Evolutionary conservation across 306 rosid genomes (phyloP), one percentile per base, ranked within the genome.

Genomic region (Mimosa bimucronata): DNA sequence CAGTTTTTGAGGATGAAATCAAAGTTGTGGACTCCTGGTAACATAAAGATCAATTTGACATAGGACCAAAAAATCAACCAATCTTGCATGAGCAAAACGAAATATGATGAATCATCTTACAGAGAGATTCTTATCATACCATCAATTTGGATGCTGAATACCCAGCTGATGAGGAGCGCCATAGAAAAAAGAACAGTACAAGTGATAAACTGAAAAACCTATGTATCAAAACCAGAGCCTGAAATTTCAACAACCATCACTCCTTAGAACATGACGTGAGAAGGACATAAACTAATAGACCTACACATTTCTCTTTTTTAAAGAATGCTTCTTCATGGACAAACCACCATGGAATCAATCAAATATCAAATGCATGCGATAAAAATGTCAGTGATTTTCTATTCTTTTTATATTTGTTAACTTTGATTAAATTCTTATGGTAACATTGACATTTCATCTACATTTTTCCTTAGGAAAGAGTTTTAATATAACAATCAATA

Each of bases 181-280:
- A 95, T 55, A 95, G 85, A 85, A 90, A 48, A 86, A 90, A 95
- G 86, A 91, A 93, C 57, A 86, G 72, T 70, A 93, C 50, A 75
- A 95, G 99, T 62, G 99, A 92, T 86, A 88, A 86, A 85, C 99
- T 83, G 85, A 95, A 91, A 88, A 95, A 95, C 94, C 99, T 95
- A 98, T 90, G 99, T 91, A 95, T 95, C 82, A 90, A 88, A 90
- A 90, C 88, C 93, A 93, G 91, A 79, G 99, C 99, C 98, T 95
- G 98, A 77, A 88, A 95, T 90, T 89, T 90, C 89, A 88, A 88
- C 89, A 83, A 89, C 87, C 89, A 85, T 74, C 57, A 15, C 21
- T 31, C 12, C 78, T 89, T 87, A 90, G 86, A 79, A 72, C 55
- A 84, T 71, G 81, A 82, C 25, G 80, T 19, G 76, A 18, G 81